phyloP scores from a whole-genome alignment of 441 rosid species.

The Populus hybrid region DNA sequence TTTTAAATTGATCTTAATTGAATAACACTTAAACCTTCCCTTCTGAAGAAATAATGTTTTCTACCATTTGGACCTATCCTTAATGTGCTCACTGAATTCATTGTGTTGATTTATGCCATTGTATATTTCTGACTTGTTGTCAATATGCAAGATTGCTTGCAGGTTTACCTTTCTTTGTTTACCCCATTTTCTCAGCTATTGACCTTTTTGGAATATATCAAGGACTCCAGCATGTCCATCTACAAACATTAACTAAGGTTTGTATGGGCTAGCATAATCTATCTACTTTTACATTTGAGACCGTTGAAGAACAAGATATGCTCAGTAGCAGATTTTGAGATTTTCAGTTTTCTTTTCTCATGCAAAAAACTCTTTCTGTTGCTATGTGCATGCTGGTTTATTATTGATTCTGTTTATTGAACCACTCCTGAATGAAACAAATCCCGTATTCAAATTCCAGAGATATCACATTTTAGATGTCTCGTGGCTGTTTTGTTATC shows the following conservation, averaged over 20 bases:
- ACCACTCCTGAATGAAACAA: not conserved
- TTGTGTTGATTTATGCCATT: slow-evolving; percentile 4
- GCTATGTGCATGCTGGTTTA: not conserved
- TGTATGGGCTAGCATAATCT: slow-evolving; percentile 9
- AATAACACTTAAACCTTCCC: not conserved
- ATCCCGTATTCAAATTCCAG: not conserved
- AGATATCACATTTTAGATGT: not conserved
- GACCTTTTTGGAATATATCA: slow-evolving; percentile 87
- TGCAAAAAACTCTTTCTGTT: not conserved
- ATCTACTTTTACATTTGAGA: not conserved
- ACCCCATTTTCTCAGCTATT: slow-evolving; percentile 75
- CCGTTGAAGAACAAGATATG: not conserved
- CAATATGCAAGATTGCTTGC: slow-evolving; percentile 53
- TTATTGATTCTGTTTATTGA: not conserved
- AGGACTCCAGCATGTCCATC: slow-evolving; percentile 81
- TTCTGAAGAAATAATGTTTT: not conserved
- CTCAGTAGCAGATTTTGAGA: not conserved
- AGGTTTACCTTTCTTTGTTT: slow-evolving; percentile 66
- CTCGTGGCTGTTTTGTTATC: not conserved
- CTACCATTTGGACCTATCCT: slow-evolving; percentile 7
- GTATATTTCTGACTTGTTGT: slow-evolving; percentile 20
- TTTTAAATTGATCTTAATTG: not conserved
- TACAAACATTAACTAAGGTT: slow-evolving; percentile 91
- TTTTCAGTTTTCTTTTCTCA: not conserved
- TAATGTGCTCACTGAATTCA: slow-evolving; percentile 11